phyloP scores from a whole-genome alignment of 2,329 filamentous ascomycete species.

The Paecilomyces dactylethromorphus region DNA sequence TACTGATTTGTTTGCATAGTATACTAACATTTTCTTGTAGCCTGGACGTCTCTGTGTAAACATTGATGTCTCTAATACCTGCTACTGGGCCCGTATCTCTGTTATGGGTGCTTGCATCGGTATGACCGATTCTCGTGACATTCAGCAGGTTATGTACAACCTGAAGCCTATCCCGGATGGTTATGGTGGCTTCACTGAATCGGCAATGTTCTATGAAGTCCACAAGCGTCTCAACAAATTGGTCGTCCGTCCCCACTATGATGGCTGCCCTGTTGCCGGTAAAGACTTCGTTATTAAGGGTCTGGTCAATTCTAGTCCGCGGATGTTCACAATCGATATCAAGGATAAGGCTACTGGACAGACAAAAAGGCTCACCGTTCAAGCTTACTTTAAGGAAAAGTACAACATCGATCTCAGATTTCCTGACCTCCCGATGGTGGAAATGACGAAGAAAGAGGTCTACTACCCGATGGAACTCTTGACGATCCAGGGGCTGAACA shows the following conservation, averaged over 20 bases:
- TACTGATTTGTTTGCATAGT: background rate
- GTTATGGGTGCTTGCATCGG: constrained; percentile 29
- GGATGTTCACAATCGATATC: constrained; percentile 37
- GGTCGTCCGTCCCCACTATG: constrained; percentile 30
- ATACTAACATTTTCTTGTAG: constrained; percentile 26
- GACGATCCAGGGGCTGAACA: constrained; percentile 48
- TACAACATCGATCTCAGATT: constrained; percentile 45
- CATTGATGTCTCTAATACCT: constrained; percentile 84
- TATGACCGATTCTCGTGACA: constrained; percentile 23
- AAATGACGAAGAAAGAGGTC: constrained; percentile 50
- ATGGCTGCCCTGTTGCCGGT: constrained; percentile 22
- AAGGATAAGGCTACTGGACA: constrained; percentile 33
- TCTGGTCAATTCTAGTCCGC: constrained; percentile 38
- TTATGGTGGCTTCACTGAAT: constrained; percentile 17
- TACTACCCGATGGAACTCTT: constrained; percentile 53
- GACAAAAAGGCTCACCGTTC: constrained; percentile 50
- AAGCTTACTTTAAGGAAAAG: constrained; percentile 48
- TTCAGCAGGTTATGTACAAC: constrained; percentile 20
- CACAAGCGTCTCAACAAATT: constrained; percentile 28
- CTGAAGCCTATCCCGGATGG: constrained; percentile 16
- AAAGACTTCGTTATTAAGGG: constrained; percentile 47
- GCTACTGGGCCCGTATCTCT: constrained; percentile 64
- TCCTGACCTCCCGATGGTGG: constrained; percentile 48
- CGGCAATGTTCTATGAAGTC: constrained; percentile 17
- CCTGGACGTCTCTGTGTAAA: constrained; percentile 70